These are phyloP conservation scores for Solanum chacoense DNA, from an alignment of 305 asterid species.

Conservation along the genomic window DNA sequence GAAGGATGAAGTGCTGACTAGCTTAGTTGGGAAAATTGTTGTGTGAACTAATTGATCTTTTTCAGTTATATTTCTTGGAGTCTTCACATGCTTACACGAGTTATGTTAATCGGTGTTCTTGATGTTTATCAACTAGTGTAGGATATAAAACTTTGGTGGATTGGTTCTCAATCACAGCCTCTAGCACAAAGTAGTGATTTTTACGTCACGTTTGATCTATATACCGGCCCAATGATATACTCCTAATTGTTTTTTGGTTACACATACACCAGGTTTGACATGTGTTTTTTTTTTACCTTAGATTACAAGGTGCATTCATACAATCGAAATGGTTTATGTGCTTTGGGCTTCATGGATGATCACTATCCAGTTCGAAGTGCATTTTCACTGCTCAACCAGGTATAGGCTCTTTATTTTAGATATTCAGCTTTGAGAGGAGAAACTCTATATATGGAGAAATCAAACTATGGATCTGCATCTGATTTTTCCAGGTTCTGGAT, in stretches of 20 bases:
- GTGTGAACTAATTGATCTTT: neutral
- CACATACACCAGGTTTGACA: neutral
- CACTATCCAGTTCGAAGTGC: conserved; percentile 92
- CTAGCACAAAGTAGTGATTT: neutral
- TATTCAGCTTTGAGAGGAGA: neutral
- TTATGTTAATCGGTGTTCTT: neutral
- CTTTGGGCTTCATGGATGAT: conserved; percentile 86
- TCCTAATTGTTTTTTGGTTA: neutral
- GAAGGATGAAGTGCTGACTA: neutral
- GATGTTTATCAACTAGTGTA: neutral
- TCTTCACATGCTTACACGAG: neutral
- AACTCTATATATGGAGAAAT: neutral
- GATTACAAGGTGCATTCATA: conserved; percentile 85
- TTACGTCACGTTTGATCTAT: neutral
- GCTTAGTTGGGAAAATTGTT: neutral
- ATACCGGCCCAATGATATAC: neutral
- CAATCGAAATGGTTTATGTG: conserved; percentile 68
- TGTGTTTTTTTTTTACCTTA: conserved; percentile 10
- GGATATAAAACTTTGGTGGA: neutral
- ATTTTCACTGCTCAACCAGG: conserved; percentile 84
- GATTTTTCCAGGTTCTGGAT: conserved; percentile 53
- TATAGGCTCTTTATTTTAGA: conserved; percentile 10
- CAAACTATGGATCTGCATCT: conserved; percentile 1
- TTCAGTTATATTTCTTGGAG: neutral
- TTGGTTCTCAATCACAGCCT: neutral